A percentile compares a stretch with the other conserved stretches of the same genome.
Conservation (phyloP, 192 early-diverging fungal genomes). For the Haplosporangium gracile region DNA sequence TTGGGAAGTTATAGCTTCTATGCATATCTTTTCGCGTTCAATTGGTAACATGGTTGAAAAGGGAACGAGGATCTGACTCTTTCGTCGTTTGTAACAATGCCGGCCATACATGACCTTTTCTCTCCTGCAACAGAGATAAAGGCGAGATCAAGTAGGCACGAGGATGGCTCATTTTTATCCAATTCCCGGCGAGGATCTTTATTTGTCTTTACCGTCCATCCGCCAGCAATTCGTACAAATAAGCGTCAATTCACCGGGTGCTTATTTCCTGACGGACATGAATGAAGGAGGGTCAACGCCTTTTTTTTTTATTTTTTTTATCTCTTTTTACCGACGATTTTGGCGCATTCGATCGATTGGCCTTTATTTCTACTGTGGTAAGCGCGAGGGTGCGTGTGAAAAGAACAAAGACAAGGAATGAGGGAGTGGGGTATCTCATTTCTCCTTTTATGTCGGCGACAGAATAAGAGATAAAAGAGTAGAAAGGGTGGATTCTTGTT, state of each 20-base stretch:
- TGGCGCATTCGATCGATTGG: too few relatives aligned
- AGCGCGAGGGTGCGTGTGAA: background rate
- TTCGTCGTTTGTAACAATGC: background rate
- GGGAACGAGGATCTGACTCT: background rate
- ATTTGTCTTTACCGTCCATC: background rate
- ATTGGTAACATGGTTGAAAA: too few relatives aligned
- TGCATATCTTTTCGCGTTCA: too few relatives aligned
- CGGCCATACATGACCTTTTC: too few relatives aligned
- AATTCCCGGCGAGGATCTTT: slow-evolving; percentile 8
- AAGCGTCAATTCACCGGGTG: background rate
- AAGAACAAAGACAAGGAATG: background rate
- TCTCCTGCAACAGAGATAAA: background rate
- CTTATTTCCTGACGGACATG: background rate
- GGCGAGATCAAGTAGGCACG: background rate
- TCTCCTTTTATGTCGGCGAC: too few relatives aligned
- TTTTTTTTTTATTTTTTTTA: too few relatives aligned
- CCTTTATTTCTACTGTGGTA: too few relatives aligned
- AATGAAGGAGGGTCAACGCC: background rate
- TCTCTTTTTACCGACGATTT: too few relatives aligned
- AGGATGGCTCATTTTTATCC: slow-evolving; percentile 5
- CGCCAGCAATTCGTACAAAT: background rate
- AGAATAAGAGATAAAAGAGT: too few relatives aligned
- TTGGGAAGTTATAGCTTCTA: too few relatives aligned
- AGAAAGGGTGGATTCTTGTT: too few relatives aligned
- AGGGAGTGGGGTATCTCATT: too few relatives aligned